A percentile compares a stretch with the other conserved stretches of the same genome.
phyloP scores from a whole-genome alignment of 306 rosid genomes.

The Cucurbita ficifolia region DNA sequence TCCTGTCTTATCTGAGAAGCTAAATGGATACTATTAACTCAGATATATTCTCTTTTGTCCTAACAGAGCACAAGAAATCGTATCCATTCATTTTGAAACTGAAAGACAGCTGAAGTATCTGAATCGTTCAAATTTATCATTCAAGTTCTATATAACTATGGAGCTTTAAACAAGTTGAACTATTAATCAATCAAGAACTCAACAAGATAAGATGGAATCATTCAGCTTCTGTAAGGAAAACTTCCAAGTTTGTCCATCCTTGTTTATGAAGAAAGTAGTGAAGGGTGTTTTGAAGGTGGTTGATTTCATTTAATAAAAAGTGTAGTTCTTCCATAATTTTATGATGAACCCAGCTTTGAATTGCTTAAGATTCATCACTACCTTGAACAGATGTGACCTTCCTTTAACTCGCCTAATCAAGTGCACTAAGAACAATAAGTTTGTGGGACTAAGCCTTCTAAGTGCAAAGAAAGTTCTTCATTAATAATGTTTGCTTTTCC shows the following conservation, averaged over 20 bases:
- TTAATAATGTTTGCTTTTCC: constrained; percentile 20
- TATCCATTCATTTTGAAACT: constrained; percentile 5
- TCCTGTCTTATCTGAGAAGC: neutral
- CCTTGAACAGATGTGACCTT: neutral
- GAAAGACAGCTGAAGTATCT: neutral
- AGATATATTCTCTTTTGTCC: constrained; percentile 9
- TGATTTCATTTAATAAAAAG: neutral
- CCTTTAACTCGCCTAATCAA: neutral
- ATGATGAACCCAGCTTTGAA: neutral
- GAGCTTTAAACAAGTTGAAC: neutral
- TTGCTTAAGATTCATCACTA: neutral
- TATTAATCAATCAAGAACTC: neutral
- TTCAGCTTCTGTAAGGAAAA: neutral
- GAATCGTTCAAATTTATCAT: neutral
- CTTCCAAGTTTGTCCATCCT: neutral
- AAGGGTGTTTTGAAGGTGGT: neutral
- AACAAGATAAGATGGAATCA: neutral
- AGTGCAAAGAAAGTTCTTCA: constrained; percentile 22
- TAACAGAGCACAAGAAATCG: neutral
- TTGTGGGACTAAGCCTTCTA: constrained; percentile 33
- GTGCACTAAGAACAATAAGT: neutral
- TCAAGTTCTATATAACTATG: neutral
- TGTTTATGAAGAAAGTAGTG: neutral
- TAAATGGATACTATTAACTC: neutral
- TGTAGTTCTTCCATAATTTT: neutral